Evolutionary conservation across 2,329 filamentous ascomycete genomes (phyloP).

Genomic region (Venturia carpophila): DNA sequence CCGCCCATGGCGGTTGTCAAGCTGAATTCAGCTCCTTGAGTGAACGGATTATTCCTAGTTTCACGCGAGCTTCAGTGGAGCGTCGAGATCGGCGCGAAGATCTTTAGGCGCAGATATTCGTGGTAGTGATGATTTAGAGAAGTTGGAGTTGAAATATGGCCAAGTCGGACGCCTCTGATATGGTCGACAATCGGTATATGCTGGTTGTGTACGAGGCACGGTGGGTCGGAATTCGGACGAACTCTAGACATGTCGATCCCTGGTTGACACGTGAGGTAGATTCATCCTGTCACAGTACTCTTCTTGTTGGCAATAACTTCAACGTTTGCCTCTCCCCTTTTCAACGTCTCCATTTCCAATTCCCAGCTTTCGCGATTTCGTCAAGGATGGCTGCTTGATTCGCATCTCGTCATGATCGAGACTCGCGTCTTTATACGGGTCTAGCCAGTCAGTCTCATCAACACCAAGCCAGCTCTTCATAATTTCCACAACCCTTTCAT

Average conservation of each 20-base stretch:
- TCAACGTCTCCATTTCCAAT: too few relatives aligned
- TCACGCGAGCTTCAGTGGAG: background rate
- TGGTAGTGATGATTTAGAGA: background rate
- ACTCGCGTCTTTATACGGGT: too few relatives aligned
- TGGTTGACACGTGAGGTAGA: background rate
- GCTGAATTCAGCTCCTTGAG: background rate
- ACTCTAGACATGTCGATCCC: background rate
- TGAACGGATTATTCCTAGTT: background rate
- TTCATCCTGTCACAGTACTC: too few relatives aligned
- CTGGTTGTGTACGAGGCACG: background rate
- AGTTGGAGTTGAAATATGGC: background rate
- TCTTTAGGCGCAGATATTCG: background rate
- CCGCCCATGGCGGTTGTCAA: slow-evolving; percentile 41
- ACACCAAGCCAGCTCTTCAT: too few relatives aligned
- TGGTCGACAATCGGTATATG: slow-evolving; percentile 3
- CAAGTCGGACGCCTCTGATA: background rate
- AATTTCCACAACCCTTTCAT: too few relatives aligned
- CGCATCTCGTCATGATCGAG: too few relatives aligned
- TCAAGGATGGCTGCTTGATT: too few relatives aligned
- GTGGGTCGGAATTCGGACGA: slow-evolving; percentile 1
- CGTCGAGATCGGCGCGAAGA: background rate
- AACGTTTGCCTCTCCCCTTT: too few relatives aligned
- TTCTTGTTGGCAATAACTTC: too few relatives aligned
- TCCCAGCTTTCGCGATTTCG: too few relatives aligned
- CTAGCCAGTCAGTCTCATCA: too few relatives aligned